These are phyloP conservation scores for Casaregolazyma lundiana DNA, from an alignment of 1,139 yeast species.

Conservation along the genomic window DNA sequence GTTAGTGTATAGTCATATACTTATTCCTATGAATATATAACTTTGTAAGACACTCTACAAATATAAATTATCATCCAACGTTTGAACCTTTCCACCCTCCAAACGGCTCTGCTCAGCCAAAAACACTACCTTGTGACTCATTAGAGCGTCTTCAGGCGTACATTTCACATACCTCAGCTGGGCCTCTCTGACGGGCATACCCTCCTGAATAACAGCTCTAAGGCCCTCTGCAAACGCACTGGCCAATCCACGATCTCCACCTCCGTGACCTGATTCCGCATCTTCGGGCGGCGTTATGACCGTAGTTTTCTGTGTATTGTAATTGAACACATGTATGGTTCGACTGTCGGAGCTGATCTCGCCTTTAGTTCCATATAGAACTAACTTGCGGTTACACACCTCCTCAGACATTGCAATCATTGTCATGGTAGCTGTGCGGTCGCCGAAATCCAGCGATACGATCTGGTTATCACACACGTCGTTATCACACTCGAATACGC, in stretches of 20 bases:
- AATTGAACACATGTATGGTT: constrained; percentile 24
- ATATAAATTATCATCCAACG: constrained; percentile 14
- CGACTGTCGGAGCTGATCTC: constrained; percentile 25
- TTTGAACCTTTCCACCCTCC: constrained; percentile 16
- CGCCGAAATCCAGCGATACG: constrained; percentile 26
- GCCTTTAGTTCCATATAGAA: constrained; percentile 27
- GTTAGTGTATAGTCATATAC: too few species aligned
- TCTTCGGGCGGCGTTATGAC: constrained; percentile 18
- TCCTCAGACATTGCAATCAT: constrained; percentile 28
- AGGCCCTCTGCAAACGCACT: constrained; percentile 25
- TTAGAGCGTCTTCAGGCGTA: constrained; percentile 25
- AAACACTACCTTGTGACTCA: constrained; percentile 26
- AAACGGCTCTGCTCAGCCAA: constrained; percentile 27
- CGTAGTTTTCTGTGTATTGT: constrained; percentile 20
- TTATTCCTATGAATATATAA: too few species aligned
- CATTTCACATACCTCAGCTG: constrained; percentile 22
- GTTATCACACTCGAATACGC: constrained; percentile 27
- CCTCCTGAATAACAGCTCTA: constrained; percentile 18
- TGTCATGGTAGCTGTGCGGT: constrained; percentile 28
- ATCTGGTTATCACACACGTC: constrained; percentile 29
- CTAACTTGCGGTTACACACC: constrained; percentile 25
- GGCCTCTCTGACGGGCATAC: constrained; percentile 21
- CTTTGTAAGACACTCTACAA: too few species aligned
- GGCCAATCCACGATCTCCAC: constrained; percentile 28
- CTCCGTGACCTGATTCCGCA: constrained; percentile 27